Conservation (phyloP, 1,139 yeast genomes). For the Kluyveromyces marxianus region DNA sequence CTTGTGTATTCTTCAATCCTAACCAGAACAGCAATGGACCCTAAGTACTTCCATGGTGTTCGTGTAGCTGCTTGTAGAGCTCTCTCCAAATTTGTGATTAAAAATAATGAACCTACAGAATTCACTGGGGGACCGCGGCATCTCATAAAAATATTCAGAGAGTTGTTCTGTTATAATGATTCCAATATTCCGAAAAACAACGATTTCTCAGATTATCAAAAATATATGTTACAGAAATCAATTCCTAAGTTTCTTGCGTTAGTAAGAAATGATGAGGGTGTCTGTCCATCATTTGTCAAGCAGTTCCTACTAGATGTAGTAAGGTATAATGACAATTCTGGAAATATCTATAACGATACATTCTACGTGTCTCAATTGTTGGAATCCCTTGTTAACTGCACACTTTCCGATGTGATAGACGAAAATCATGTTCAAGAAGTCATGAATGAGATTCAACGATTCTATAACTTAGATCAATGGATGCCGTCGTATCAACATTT, state of each 20-base stretch:
- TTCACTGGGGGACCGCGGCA: conserved; percentile 59
- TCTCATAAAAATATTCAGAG: conserved; percentile 61
- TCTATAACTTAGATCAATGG: conserved; percentile 80
- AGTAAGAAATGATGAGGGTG: conserved; percentile 56
- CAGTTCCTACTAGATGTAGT: conserved; percentile 62
- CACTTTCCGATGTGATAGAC: conserved; percentile 31
- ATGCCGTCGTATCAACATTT: conserved; percentile 63
- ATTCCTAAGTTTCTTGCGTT: conserved; percentile 57
- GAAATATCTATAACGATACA: conserved; percentile 69
- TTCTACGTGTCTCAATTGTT: conserved; percentile 58
- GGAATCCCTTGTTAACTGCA: conserved; percentile 44
- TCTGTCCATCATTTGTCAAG: conserved; percentile 58
- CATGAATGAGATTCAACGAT: conserved; percentile 58
- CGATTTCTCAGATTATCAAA: conserved; percentile 62
- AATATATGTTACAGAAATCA: conserved; percentile 61
- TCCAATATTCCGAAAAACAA: conserved; percentile 68
- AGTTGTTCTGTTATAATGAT: conserved; percentile 64
- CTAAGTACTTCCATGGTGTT: conserved; percentile 81
- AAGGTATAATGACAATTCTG: conserved; percentile 79
- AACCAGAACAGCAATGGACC: conserved; percentile 74
- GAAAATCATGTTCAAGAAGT: conserved; percentile 38
- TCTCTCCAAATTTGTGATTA: conserved; percentile 56
- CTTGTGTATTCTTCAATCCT: conserved; percentile 68
- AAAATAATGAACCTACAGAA: conserved; percentile 49
- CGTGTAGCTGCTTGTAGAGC: conserved; percentile 83